phyloP scores from a whole-genome alignment of 164 flowering plant species.

The Stephania yunnanensis region DNA sequence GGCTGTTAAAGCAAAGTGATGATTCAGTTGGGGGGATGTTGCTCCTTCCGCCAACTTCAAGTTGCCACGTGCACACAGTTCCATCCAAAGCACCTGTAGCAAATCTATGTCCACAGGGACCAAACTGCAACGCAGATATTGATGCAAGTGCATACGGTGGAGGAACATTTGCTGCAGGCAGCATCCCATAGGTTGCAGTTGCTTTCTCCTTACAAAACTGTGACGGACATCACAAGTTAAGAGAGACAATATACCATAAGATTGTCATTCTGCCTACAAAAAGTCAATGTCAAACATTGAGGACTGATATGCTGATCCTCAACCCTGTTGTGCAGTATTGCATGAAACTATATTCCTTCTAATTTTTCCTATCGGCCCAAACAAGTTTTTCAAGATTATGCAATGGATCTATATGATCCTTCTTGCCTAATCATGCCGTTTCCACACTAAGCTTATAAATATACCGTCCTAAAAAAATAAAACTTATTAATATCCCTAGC shows the following conservation, averaged over 20 bases:
- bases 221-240: constrained; percentile 3
- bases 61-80: constrained; percentile 97
- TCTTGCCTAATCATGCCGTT: background rate
- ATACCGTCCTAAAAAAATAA: background rate
- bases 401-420: background rate
- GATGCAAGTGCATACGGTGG: constrained; percentile 96
- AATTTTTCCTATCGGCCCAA: no score
- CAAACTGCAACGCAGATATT: constrained; percentile 82
- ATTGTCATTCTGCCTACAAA: no score
- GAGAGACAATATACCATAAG: no score
- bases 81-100: constrained; percentile 90
- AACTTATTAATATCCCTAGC: background rate
- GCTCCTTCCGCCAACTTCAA: constrained; percentile 96
- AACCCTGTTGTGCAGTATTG: no score
- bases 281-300: no score
- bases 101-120: constrained; percentile 85
- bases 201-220: constrained; percentile 95
- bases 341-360: no score
- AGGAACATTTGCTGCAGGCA: constrained; percentile 94
- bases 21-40: constrained; percentile 82
- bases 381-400: constrained; percentile 4
- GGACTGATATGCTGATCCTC: no score
- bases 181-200: constrained; percentile 94
- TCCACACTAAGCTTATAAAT: background rate
- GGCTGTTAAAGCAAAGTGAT: constrained; percentile 68